Percentiles rank a stretch among this genome's conserved stretches.
Evolutionary conservation across 345 rosid species (phyloP).

Genomic region (Gossypium turneri): DNA sequence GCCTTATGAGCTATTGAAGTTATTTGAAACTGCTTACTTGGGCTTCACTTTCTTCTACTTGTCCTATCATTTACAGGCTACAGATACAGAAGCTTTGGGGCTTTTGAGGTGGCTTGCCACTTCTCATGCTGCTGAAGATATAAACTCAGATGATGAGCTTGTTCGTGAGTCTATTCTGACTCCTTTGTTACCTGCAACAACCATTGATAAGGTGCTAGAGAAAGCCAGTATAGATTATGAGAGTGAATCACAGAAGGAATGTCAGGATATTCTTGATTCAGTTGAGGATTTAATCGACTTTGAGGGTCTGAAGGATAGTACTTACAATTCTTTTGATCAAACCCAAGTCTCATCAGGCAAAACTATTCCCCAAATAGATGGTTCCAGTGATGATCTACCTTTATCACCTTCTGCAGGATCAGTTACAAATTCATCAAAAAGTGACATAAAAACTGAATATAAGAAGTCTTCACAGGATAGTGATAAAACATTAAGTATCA

Average conservation of each 20-base stretch:
- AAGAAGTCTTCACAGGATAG: conserved; percentile 28
- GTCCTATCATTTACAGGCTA: conserved; percentile 28
- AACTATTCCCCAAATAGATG: conserved; percentile 44
- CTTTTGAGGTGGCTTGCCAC: conserved; percentile 90
- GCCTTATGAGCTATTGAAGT: not conserved
- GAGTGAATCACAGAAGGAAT: conserved; percentile 84
- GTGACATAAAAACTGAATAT: conserved; percentile 35
- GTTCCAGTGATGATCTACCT: conserved; percentile 40
- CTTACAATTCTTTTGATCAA: conserved; percentile 22
- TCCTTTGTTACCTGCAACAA: conserved; percentile 67
- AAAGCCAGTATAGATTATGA: conserved; percentile 72
- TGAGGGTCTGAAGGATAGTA: conserved; percentile 40
- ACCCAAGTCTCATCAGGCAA: conserved; percentile 35
- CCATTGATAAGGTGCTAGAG: conserved; percentile 66
- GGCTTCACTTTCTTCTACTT: not conserved
- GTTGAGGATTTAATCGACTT: conserved; percentile 45
- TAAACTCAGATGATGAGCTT: conserved; percentile 95
- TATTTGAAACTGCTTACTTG: conserved; percentile 5
- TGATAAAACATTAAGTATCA: conserved; percentile 27
- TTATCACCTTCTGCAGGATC: conserved; percentile 28
- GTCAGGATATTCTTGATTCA: conserved; percentile 96
- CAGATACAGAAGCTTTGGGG: conserved; percentile 67
- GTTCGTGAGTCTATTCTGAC: conserved; percentile 69
- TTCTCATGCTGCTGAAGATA: conserved; percentile 85
- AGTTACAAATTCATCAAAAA: conserved; percentile 36